phyloP scores from a whole-genome alignment of 495 filamentous ascomycete genomes.

The Parathielavia hyrcaniae region DNA sequence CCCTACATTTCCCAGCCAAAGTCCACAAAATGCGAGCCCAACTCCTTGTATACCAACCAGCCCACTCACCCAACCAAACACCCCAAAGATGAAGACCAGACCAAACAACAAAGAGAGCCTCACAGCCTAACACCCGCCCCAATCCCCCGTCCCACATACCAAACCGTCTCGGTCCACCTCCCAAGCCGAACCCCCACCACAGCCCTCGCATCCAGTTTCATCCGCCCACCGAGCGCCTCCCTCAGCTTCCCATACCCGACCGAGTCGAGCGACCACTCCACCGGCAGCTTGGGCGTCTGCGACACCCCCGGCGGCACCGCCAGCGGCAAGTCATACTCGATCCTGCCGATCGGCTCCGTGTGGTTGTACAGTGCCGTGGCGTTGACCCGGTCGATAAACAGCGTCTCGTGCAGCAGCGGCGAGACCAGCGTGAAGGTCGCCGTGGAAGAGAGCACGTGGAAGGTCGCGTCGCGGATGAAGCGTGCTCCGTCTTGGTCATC shows the following conservation, averaged over 20 bases:
- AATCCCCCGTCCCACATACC: constrained; percentile 67
- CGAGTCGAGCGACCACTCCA: constrained; percentile 66
- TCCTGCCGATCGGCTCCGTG: constrained; percentile 66
- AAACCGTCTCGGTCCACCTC: constrained; percentile 62
- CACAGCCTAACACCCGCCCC: constrained; percentile 63
- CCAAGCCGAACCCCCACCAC: constrained; percentile 63
- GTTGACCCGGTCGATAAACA: constrained; percentile 71
- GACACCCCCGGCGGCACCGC: constrained; percentile 68
- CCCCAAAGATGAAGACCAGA: neutral
- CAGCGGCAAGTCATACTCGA: constrained; percentile 67
- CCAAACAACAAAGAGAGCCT: constrained; percentile 6
- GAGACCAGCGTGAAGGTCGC: constrained; percentile 79
- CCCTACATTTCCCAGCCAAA: neutral
- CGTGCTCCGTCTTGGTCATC: constrained; percentile 28
- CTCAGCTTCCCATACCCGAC: constrained; percentile 77
- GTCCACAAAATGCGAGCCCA: neutral
- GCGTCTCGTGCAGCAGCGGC: constrained; percentile 60
- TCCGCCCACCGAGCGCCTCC: constrained; percentile 72
- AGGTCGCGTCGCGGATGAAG: constrained; percentile 81
- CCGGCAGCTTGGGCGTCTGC: constrained; percentile 68
- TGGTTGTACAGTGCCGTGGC: constrained; percentile 81
- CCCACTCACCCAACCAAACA: neutral
- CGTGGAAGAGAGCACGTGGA: constrained; percentile 79
- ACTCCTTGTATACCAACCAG: neutral
- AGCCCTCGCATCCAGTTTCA: constrained; percentile 75